A percentile compares a stretch with the other conserved stretches of the same genome.
These are phyloP conservation scores for Pochonia chlamydosporia DNA, from an alignment of 2,329 filamentous ascomycete species.

Conservation along the genomic window DNA sequence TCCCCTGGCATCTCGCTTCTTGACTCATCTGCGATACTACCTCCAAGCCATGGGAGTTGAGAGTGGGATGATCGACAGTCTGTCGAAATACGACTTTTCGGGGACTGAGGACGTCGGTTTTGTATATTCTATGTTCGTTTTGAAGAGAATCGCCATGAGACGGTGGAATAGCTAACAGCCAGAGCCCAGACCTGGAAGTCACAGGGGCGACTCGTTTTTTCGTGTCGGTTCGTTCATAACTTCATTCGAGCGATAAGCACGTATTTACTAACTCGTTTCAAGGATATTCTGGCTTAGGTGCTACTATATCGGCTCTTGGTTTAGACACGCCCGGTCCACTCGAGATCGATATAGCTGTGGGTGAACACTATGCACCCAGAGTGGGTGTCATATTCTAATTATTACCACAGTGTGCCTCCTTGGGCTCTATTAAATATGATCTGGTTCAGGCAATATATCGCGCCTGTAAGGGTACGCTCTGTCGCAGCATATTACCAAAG, in stretches of 20 bases:
- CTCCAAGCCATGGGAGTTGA: slow-evolving; percentile 61
- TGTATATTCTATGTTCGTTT: slow-evolving; percentile 74
- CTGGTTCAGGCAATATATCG: slow-evolving; percentile 55
- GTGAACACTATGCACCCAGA: slow-evolving; percentile 18
- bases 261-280: neutral
- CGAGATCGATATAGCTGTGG: slow-evolving; percentile 67
- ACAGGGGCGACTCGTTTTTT: slow-evolving; percentile 22
- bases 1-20: slow-evolving; percentile 46
- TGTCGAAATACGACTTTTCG: slow-evolving; percentile 77
- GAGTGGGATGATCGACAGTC: slow-evolving; percentile 57
- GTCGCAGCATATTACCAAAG: slow-evolving; percentile 6
- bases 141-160: neutral
- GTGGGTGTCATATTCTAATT: neutral
- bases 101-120: slow-evolving; percentile 69
- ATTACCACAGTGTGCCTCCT: slow-evolving; percentile 60
- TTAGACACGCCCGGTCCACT: slow-evolving; percentile 49
- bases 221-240: slow-evolving; percentile 22
- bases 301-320: slow-evolving; percentile 58
- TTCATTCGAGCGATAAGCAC: neutral
- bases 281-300: slow-evolving; percentile 72
- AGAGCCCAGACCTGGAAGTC: slow-evolving; percentile 27
- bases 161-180: slow-evolving; percentile 8
- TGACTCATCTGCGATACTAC: slow-evolving; percentile 65
- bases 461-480: slow-evolving; percentile 45
- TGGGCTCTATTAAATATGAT: slow-evolving; percentile 67